phyloP scores from a whole-genome alignment of 768 basidiomycete genomes.

The Amanita inopinata region DNA sequence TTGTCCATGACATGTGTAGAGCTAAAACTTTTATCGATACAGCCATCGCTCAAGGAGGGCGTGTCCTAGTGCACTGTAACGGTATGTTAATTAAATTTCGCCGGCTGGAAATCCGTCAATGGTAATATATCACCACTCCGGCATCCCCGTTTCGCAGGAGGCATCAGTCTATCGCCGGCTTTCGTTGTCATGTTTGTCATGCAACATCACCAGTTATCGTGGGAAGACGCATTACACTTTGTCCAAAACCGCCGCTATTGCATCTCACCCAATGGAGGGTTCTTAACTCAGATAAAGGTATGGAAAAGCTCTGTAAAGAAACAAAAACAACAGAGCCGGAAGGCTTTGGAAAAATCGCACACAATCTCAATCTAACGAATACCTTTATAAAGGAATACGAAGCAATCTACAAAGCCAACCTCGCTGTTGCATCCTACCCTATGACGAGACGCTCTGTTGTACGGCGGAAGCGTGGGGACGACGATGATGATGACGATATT shows the following conservation, averaged over 20 bases:
- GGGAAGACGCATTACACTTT: slow-evolving; percentile 83
- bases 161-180: slow-evolving; percentile 79
- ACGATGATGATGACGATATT: slow-evolving; percentile 54
- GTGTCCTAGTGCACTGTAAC: slow-evolving; percentile 84
- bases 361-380: background rate
- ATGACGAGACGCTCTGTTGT: slow-evolving; percentile 32
- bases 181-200: slow-evolving; percentile 94
- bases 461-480: slow-evolving; percentile 64
- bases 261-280: slow-evolving; percentile 87
- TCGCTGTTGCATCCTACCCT: slow-evolving; percentile 57
- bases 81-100: slow-evolving; percentile 33
- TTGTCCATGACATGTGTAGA: slow-evolving; percentile 25
- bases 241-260: slow-evolving; percentile 91
- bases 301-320: no score
- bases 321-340: no score
- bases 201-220: slow-evolving; percentile 71
- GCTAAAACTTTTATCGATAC: slow-evolving; percentile 69
- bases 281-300: slow-evolving; percentile 88
- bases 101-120: background rate
- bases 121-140: background rate
- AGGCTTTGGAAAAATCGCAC: background rate
- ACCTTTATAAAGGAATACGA: slow-evolving; percentile 66
- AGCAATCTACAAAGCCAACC: slow-evolving; percentile 77
- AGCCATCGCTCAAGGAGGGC: slow-evolving; percentile 54
- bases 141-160: slow-evolving; percentile 40